Percentiles rank a stretch among this genome's conserved stretches.
Evolutionary conservation across 768 basidiomycete species (phyloP).

Genomic region (Dendrothele bispora): DNA sequence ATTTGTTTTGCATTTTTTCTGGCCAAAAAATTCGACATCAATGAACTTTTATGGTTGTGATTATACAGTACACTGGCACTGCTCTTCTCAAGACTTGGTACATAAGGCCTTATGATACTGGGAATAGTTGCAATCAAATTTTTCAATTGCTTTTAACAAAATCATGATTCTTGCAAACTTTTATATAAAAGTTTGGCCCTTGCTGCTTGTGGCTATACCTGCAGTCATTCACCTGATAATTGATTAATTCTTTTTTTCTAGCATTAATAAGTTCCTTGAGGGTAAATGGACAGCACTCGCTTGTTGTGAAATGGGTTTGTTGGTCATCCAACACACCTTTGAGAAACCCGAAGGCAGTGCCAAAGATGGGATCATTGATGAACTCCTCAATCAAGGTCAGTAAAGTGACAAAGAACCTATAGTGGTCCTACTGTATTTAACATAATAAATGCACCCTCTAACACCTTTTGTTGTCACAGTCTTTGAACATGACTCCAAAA

Average conservation of each 20-base stretch:
- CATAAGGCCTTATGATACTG: too few relatives aligned
- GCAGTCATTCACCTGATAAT: conserved; percentile 1
- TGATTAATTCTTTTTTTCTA: conserved; percentile 25
- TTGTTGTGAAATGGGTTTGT: conserved; percentile 86
- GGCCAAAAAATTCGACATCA: too few relatives aligned
- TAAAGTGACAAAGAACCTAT: conserved; percentile 87
- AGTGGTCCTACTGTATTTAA: conserved; percentile 86
- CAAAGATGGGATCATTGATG: conserved; percentile 82
- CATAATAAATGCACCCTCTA: conserved; percentile 54
- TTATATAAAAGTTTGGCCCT: too few relatives aligned
- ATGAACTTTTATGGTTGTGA: too few relatives aligned
- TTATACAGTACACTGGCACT: too few relatives aligned
- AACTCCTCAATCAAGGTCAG: conserved; percentile 73
- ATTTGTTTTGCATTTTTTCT: too few relatives aligned
- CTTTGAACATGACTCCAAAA: conserved; percentile 78
- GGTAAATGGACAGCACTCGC: conserved; percentile 88
- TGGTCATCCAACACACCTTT: conserved; percentile 86
- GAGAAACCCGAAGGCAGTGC: conserved; percentile 82
- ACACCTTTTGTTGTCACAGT: conserved; percentile 39
- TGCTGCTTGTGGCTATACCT: too few relatives aligned
- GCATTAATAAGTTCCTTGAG: conserved; percentile 82
- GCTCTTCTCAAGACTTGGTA: too few relatives aligned
- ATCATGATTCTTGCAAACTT: too few relatives aligned
- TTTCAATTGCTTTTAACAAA: too few relatives aligned
- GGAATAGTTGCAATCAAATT: too few relatives aligned